Conservation (phyloP, 108 stramenopile species). For the Pinguiococcus pyrenoidosus region DNA sequence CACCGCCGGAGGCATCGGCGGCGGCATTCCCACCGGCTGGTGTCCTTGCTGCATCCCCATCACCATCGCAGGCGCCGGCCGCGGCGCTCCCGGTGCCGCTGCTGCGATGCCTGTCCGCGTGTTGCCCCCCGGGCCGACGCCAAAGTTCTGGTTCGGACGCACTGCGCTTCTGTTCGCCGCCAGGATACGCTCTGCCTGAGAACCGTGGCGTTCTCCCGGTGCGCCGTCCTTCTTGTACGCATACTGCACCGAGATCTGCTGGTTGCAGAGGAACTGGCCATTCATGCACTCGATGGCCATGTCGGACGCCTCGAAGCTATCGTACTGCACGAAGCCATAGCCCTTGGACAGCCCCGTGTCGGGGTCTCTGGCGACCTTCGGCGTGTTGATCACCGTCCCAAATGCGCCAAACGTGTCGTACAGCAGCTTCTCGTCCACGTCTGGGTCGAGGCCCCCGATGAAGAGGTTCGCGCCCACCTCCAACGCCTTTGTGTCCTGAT, state of each 20-base stretch:
- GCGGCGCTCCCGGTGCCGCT: no score
- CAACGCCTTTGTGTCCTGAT: slow-evolving; percentile 56
- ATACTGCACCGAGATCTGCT: slow-evolving; percentile 87
- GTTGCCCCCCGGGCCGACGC: no score
- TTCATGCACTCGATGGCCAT: slow-evolving; percentile 97
- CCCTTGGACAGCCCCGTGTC: slow-evolving; percentile 70
- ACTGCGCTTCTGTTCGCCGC: slow-evolving; percentile 63
- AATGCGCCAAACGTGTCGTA: slow-evolving; percentile 96
- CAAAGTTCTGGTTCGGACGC: no score
- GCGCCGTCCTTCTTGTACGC: slow-evolving; percentile 87
- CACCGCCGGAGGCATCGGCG: no score
- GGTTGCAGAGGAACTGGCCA: slow-evolving; percentile 83
- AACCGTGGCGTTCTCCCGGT: slow-evolving; percentile 83
- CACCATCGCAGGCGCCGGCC: no score
- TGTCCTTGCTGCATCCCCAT: no score
- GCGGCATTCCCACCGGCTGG: no score
- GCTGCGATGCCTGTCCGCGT: no score
- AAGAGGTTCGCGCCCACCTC: slow-evolving; percentile 98
- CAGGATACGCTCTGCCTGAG: slow-evolving; percentile 88
- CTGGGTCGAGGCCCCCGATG: slow-evolving; percentile 80
- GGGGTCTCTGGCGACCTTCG: slow-evolving; percentile 72
- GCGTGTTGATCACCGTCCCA: slow-evolving; percentile 75
- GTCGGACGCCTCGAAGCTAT: slow-evolving; percentile 84
- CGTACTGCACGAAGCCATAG: slow-evolving; percentile 85
- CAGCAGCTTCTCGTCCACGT: slow-evolving; percentile 92